Evolutionary conservation across 257 asterid genomes (phyloP).

Genomic region (Rauvolfia tetraphylla): DNA sequence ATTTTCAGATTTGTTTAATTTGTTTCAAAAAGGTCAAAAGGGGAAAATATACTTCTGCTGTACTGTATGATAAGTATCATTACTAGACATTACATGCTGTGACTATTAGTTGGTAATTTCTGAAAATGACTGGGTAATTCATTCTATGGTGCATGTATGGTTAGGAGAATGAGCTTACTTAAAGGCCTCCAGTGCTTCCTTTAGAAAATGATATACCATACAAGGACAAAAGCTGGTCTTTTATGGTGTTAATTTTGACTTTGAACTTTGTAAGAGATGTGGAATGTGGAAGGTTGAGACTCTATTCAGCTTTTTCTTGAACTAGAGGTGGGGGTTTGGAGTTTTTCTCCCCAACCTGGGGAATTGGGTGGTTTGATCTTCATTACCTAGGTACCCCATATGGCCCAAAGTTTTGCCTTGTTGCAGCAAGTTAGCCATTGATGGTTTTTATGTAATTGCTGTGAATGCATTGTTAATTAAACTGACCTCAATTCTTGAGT

Average conservation of each 20-base stretch:
- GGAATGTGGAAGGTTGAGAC: no score
- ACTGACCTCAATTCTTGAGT: background rate
- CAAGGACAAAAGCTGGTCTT: background rate
- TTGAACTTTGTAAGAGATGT: background rate
- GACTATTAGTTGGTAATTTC: background rate
- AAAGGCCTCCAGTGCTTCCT: background rate
- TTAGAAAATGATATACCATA: no score
- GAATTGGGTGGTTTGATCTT: background rate
- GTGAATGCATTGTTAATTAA: background rate
- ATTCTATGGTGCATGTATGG: background rate
- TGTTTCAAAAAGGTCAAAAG: background rate
- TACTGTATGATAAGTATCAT: no score
- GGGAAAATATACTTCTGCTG: no score
- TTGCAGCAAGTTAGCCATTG: background rate
- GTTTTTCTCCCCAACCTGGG: background rate
- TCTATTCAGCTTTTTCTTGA: background rate
- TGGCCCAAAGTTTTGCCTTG: background rate
- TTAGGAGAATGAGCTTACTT: background rate
- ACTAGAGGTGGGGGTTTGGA: no score
- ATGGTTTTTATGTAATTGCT: background rate
- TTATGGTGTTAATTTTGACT: background rate
- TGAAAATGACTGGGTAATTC: background rate
- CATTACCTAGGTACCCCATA: background rate
- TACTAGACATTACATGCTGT: background rate
- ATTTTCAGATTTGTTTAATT: background rate